Evolutionary conservation across 164 flowering plant genomes (phyloP).

Genomic region (Magnolia changhungtana): DNA sequence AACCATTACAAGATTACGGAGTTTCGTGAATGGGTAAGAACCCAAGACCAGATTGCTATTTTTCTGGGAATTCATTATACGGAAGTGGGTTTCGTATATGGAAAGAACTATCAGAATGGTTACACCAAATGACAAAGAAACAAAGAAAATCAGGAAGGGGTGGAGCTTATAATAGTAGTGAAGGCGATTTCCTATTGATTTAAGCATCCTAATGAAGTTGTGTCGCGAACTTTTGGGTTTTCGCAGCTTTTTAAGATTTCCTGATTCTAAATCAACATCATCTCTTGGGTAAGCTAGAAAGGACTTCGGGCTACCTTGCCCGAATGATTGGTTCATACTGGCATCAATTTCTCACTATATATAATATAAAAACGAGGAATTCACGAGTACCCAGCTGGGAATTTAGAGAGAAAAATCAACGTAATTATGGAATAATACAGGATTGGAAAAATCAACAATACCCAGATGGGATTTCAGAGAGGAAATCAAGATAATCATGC

Average conservation of each 20-base stretch:
- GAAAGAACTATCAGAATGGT: constrained; percentile 53
- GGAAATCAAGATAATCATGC: neutral
- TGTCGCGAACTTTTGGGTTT: constrained; percentile 35
- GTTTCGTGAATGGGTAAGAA: constrained; percentile 52
- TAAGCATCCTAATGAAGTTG: constrained; percentile 47
- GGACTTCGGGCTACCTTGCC: constrained; percentile 59
- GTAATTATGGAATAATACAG: neutral
- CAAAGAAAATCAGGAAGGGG: constrained; percentile 49
- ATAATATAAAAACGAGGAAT: neutral
- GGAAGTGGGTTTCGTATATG: constrained; percentile 40
- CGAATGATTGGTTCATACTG: constrained; percentile 58
- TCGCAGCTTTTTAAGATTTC: constrained; percentile 42
- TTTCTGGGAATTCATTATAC: constrained; percentile 19
- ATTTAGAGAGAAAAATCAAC: neutral
- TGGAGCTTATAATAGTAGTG: constrained; percentile 58
- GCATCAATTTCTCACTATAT: neutral
- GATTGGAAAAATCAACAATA: neutral
- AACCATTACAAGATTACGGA: constrained; percentile 88
- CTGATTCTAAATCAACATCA: constrained; percentile 85
- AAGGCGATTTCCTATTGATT: constrained; percentile 46
- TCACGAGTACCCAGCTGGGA: neutral
- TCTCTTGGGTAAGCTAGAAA: constrained; percentile 63
- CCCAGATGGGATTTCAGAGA: constrained; percentile 2
- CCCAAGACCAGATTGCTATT: constrained; percentile 24
- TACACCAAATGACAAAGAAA: constrained; percentile 59